Evolutionary conservation across 257 asterid genomes (phyloP), one percentile per base, ranked within the genome.

Genomic region (Petunia secreta): DNA sequence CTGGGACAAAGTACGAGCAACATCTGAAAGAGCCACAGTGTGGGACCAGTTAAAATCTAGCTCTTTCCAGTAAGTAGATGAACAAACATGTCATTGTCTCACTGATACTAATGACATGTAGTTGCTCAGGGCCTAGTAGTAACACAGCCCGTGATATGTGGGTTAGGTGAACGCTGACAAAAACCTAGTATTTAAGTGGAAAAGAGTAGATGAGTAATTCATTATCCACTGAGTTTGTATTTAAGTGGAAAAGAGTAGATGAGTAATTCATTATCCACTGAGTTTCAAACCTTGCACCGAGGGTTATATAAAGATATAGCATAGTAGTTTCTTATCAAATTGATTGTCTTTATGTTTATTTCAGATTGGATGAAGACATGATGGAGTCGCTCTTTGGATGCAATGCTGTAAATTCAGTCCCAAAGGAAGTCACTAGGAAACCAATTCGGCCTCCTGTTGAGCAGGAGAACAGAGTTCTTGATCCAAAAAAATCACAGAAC

Each of bases 1-100:
- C 1, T 81, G 84, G 84, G 84, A 81, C 75, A 81, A 81, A 81
- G 84, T 81, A 37, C 62, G 75, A 53, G 84, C 84, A 7, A 38
- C 75, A 16, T 75, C 84, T 3, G 76, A 81, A 3, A 43, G 67
- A 60, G 79, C 80, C 6, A 81, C 80, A 1, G 84, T 81, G 52
- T 81, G 84, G 84, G 84, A 75, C 36, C 79, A 81, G 8, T 60
- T 81, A n/a, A 74, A 63, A 63, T 62, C 84, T 37, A 81, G 75
- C 80, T 81, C 84, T 39, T 81, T 81, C 75, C 75, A 63, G 84
- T 81, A 75, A 71, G 83, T 41, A 43, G 39, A 80, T 44, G 4
- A 39, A 34, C 39, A 38, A 55, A 38, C 48, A 73, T 55, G 25
- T 8, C 16, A 13, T 73, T 11, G 36, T 40, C 50, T 60, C 2